A percentile compares a stretch with the other conserved stretches of the same genome.
These are phyloP conservation scores for Arxiozyma slooffiae DNA, from an alignment of 1,139 yeast genomes.

Conservation along the genomic window DNA sequence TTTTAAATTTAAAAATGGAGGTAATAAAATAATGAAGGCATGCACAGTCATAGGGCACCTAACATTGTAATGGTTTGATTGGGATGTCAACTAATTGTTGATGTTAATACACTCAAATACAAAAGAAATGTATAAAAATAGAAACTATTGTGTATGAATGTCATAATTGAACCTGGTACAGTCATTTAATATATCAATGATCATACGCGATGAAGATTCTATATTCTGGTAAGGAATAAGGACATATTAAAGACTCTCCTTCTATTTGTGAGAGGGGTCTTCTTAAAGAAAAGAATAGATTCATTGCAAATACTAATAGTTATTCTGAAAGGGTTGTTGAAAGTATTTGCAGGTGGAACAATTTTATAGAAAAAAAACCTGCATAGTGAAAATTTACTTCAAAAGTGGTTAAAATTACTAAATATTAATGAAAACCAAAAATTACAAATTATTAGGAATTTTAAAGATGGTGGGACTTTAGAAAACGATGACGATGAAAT, in stretches of 20 bases:
- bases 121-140: too few relatives aligned
- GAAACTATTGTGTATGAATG: not conserved
- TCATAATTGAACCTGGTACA: not conserved
- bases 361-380: conserved; percentile 50
- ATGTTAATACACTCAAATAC: too few relatives aligned
- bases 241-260: conserved; percentile 38
- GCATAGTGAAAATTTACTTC: conserved; percentile 25
- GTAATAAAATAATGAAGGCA: too few relatives aligned
- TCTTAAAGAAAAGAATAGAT: conserved; percentile 61
- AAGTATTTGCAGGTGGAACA: conserved; percentile 58
- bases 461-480: conserved; percentile 17
- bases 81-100: too few relatives aligned
- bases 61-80: too few relatives aligned
- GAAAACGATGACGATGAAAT: conserved; percentile 1
- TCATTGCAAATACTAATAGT: conserved; percentile 70
- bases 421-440: conserved; percentile 3
- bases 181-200: not conserved
- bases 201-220: not conserved
- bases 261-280: conserved; percentile 60
- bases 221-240: not conserved
- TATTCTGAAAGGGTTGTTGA: conserved; percentile 64
- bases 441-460: conserved; percentile 17
- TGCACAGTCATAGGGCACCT: too few relatives aligned
- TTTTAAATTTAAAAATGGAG: too few relatives aligned
- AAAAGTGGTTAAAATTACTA: conserved; percentile 14